Percentiles rank a stretch among this genome's conserved stretches.
These are phyloP conservation scores for Solanum medicagineum DNA, from an alignment of 257 asterid genomes.

Conservation along the genomic window DNA sequence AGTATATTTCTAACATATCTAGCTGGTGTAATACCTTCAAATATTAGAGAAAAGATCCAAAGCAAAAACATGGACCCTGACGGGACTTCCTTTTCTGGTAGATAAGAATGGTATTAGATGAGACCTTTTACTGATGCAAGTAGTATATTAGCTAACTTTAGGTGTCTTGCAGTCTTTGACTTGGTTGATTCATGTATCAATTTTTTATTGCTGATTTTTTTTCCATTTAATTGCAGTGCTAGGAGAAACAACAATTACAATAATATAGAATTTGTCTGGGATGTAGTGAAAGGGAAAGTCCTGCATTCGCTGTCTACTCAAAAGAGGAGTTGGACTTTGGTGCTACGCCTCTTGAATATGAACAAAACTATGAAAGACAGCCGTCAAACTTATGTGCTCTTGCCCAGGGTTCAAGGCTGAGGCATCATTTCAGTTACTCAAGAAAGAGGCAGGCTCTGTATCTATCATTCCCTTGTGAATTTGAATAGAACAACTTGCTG, in stretches of 20 bases:
- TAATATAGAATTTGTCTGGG: slow-evolving; percentile 60
- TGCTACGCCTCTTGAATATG: slow-evolving; percentile 22
- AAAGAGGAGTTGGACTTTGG: slow-evolving; percentile 26
- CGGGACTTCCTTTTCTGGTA: slow-evolving; percentile 55
- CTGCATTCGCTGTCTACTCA: slow-evolving; percentile 41
- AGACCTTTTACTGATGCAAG: slow-evolving; percentile 12
- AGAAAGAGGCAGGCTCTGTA: slow-evolving; percentile 70
- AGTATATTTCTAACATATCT: slow-evolving; percentile 58
- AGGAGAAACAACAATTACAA: slow-evolving; percentile 23
- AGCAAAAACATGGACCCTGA: slow-evolving; percentile 23
- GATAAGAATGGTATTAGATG: slow-evolving; percentile 70
- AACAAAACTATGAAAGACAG: slow-evolving; percentile 29
- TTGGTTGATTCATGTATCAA: neutral
- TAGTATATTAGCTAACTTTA: neutral
- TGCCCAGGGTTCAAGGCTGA: slow-evolving; percentile 69
- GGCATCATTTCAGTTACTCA: slow-evolving; percentile 73
- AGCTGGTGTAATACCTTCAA: slow-evolving; percentile 54
- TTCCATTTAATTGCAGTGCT: slow-evolving; percentile 24
- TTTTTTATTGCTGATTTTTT: neutral
- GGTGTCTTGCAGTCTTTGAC: neutral
- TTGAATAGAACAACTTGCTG: neutral
- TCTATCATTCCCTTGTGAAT: slow-evolving; percentile 13
- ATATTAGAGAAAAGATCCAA: slow-evolving; percentile 17
- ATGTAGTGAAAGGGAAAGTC: slow-evolving; percentile 56
- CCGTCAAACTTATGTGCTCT: slow-evolving; percentile 67